Base-by-base conservation (phyloP, 73 alveolate genomes). In the Paramecium caudatum region DNA sequence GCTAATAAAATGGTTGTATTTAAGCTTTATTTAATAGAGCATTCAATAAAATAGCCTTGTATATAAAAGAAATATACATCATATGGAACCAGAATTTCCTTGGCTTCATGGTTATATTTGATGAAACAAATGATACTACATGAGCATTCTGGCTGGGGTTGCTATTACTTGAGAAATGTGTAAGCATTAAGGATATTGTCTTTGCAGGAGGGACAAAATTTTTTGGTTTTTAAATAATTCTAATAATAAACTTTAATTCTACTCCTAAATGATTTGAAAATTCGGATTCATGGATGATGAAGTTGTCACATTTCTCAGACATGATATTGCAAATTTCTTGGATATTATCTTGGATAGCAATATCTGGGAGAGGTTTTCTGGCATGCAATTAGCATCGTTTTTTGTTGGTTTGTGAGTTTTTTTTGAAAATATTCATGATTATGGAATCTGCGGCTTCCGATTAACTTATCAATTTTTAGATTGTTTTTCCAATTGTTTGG, bases 201-300 rank as follows among this genome's bases (percentile, higher is more conserved):
- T 36, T 36, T 65, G 5, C 83, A 65, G n/a, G 47, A 65, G 16
- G 83, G 32, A 65, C 83, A 65, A 43, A 65, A 65, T 36, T 65
- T 65, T 65, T 65, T 65, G 34, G 23, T 65, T 36, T 36, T 65
- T 23, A 65, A 65, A 36, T 65, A 65, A 33, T 65, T 33, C 83
- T 65, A 65, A 65, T 25, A 13, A 36, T 43, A n/a, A 33, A 65
- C 27, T 33, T 65, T 65, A 17, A 32, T 36, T 25, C 30, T 55
- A 55, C 80, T 55, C 30, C 23, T 55, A 55, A 55, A 55, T 55
- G 45, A 19, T 55, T 10, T 27, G 23, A 37, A 23, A 55, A 55
- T 55, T 55, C 80, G 2, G 10, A 27, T 19, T 55, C 80, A 27
- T 55, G 13, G 45, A 55, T 55, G 30, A 55, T 21, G 30, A 21